Evolutionary conservation across 1,139 yeast species (phyloP).

Genomic region (Suhomyces guaymorum): DNA sequence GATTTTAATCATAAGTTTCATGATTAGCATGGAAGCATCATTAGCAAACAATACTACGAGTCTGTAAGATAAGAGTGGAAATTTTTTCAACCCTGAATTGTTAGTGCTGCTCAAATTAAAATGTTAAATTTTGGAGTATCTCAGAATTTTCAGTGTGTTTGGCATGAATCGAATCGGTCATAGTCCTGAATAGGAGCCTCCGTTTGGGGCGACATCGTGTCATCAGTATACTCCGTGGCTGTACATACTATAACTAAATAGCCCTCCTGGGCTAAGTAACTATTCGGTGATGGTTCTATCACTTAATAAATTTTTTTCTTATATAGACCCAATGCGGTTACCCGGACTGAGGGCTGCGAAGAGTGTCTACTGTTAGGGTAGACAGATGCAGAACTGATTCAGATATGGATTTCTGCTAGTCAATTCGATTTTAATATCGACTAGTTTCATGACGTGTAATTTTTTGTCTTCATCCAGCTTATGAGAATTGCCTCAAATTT

Average conservation of each 20-base stretch:
- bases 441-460: no score
- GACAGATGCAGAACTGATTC: no score
- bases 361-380: neutral
- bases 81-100: conserved; percentile 1
- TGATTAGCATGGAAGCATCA: conserved; percentile 58
- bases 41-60: conserved; percentile 26
- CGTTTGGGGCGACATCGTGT: conserved; percentile 60
- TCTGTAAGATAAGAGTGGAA: neutral
- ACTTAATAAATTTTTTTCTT: neutral
- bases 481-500: no score
- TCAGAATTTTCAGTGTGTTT: conserved; percentile 60
- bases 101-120: conserved; percentile 6
- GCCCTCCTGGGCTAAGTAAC: conserved; percentile 6
- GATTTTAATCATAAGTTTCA: conserved; percentile 48
- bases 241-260: conserved; percentile 12
- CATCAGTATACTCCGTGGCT: conserved; percentile 31
- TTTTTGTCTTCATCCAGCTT: no score
- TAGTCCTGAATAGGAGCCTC: conserved; percentile 59
- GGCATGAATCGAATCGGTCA: conserved; percentile 58
- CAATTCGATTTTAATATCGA: no score
- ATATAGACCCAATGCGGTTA: conserved; percentile 11
- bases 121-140: conserved; percentile 1
- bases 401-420: no score
- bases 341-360: conserved; percentile 16
- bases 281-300: neutral